A percentile compares a stretch with the other conserved stretches of the same genome.
These are phyloP conservation scores for Cladobotryum protrusum DNA, from an alignment of 2,329 filamentous ascomycete genomes.

Conservation along the genomic window DNA sequence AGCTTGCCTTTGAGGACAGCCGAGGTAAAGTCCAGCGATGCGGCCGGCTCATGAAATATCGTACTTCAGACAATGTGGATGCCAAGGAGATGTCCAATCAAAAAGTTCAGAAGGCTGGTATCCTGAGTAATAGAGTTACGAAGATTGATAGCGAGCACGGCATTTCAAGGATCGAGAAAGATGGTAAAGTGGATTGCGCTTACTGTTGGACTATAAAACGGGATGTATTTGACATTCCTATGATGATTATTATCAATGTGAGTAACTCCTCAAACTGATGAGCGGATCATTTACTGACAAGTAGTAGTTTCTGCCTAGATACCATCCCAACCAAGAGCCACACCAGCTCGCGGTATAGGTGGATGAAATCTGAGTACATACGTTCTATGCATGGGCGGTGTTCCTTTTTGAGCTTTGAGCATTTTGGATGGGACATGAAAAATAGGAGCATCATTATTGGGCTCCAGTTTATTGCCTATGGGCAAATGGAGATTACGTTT, in stretches of 20 bases:
- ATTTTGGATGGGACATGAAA: background rate
- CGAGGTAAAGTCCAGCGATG: constrained; percentile 76
- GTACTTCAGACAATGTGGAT: constrained; percentile 57
- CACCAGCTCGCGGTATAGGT: constrained; percentile 48
- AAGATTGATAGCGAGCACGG: constrained; percentile 67
- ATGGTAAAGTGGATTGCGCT: constrained; percentile 89
- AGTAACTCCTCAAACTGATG: constrained; percentile 38
- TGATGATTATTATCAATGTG: constrained; percentile 97
- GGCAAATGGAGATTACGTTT: background rate
- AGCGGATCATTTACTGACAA: constrained; percentile 14
- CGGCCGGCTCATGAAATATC: constrained; percentile 86
- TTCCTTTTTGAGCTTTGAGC: constrained; percentile 12
- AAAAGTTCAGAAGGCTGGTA: constrained; percentile 37
- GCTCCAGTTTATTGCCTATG: background rate
- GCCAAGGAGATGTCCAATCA: constrained; percentile 36
- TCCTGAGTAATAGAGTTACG: constrained; percentile 54
- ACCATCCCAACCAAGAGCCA: constrained; percentile 51
- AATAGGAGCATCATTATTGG: background rate
- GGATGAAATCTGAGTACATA: constrained; percentile 2
- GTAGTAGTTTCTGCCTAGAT: constrained; percentile 52
- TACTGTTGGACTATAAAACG: constrained; percentile 97
- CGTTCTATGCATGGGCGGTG: constrained; percentile 10
- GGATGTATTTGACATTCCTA: constrained; percentile 96
- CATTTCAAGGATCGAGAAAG: constrained; percentile 74
- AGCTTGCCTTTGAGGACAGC: constrained; percentile 86